Conservation (phyloP, 2,329 filamentous ascomycete species). For the Nemania serpens region DNA sequence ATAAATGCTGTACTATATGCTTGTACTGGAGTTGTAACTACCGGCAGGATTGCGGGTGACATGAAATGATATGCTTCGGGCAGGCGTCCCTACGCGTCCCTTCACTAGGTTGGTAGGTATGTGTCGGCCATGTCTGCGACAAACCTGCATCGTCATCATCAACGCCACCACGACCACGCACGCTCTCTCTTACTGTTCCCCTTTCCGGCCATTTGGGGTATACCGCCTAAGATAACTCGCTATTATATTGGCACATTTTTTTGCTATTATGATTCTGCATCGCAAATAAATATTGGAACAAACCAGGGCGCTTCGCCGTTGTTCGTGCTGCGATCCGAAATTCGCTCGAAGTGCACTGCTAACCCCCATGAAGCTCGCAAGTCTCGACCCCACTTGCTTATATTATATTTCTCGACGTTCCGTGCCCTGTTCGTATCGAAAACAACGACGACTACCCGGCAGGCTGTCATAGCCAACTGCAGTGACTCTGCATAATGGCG, state of each 20-base stretch:
- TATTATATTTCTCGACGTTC: neutral
- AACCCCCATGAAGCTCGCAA: too few species aligned
- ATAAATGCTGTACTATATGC: neutral
- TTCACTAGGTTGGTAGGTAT: neutral
- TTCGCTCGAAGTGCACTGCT: neutral
- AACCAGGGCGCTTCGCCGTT: neutral
- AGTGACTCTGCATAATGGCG: constrained; percentile 20
- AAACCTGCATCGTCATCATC: constrained; percentile 2
- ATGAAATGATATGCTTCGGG: neutral
- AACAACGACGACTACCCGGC: neutral
- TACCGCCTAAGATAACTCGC: neutral
- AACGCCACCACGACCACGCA: neutral
- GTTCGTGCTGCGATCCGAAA: neutral
- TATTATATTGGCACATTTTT: neutral
- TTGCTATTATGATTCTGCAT: neutral
- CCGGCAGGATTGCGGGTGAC: neutral
- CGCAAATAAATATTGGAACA: neutral
- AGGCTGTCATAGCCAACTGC: constrained; percentile 14
- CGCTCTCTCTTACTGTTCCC: constrained; percentile 7
- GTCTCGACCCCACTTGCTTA: neutral
- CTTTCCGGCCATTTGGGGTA: too few species aligned
- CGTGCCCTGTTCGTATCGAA: neutral
- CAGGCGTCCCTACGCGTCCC: too few species aligned
- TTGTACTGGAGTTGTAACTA: neutral
- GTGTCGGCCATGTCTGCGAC: neutral